Conservation (phyloP, 495 filamentous ascomycete genomes). For the Penicillium cataractarum region DNA sequence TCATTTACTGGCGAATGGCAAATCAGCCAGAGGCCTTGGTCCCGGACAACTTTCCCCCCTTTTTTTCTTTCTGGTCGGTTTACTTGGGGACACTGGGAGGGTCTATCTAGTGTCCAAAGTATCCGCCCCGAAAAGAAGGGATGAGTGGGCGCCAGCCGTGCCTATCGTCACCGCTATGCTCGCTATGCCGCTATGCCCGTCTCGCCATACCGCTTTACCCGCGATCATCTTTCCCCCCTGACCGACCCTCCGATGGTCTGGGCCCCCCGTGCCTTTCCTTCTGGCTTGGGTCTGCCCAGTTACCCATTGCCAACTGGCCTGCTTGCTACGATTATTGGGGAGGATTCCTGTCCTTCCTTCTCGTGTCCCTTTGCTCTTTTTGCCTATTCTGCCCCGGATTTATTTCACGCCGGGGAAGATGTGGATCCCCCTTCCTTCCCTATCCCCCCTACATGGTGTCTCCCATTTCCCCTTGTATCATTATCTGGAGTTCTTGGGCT, state of each 20-base stretch:
- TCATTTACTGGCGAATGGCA: not conserved
- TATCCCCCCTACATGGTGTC: conserved; percentile 1
- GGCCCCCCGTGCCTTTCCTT: not conserved
- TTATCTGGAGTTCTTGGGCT: conserved; percentile 10
- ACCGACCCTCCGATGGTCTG: not conserved
- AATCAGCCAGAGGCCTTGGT: not conserved
- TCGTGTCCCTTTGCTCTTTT: not conserved
- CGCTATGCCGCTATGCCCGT: conserved; percentile 1
- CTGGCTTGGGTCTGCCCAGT: conserved; percentile 1
- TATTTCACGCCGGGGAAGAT: conserved; percentile 6
- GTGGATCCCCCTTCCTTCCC: conserved; percentile 9
- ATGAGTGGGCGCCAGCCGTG: not conserved
- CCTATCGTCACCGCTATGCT: conserved; percentile 9
- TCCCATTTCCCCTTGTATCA: conserved; percentile 14
- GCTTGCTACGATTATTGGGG: not conserved
- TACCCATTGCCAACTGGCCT: not conserved
- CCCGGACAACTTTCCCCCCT: conserved; percentile 12
- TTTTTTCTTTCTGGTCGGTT: not conserved
- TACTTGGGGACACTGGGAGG: not conserved
- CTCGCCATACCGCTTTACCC: conserved; percentile 10
- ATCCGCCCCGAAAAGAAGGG: conserved; percentile 4
- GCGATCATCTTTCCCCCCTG: not conserved
- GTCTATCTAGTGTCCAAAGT: not conserved
- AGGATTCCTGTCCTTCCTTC: not conserved
- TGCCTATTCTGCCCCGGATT: conserved; percentile 2